phyloP scores from a whole-genome alignment of 495 filamentous ascomycete species.

The Tuber umbilicatum region DNA sequence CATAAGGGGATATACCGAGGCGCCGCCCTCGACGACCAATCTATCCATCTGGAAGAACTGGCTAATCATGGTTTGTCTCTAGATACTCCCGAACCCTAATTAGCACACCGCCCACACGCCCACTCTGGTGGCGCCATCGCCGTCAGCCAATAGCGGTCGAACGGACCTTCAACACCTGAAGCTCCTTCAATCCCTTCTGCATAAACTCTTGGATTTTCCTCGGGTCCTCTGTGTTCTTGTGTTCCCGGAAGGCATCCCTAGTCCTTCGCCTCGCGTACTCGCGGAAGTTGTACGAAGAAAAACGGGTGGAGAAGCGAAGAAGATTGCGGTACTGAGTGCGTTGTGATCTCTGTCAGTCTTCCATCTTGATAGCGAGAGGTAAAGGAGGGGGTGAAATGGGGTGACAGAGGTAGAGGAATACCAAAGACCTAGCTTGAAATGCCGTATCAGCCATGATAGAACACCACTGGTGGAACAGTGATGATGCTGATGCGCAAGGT shows the following conservation, averaged over 20 bases:
- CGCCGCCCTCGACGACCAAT: slow-evolving; percentile 77
- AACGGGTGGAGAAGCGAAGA: slow-evolving; percentile 76
- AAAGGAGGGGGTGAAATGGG: neutral
- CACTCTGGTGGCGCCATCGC: slow-evolving; percentile 5
- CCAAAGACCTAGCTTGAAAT: slow-evolving; percentile 32
- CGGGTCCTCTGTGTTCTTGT: slow-evolving; percentile 60
- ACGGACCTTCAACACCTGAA: slow-evolving; percentile 83
- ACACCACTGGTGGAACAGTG: neutral
- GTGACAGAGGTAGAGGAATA: slow-evolving; percentile 1
- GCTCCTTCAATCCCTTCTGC: slow-evolving; percentile 76
- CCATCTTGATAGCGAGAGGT: neutral
- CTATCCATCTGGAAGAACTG: slow-evolving; percentile 90
- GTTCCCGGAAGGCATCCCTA: slow-evolving; percentile 77
- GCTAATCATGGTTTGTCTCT: slow-evolving; percentile 92
- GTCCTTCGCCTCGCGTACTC: slow-evolving; percentile 91
- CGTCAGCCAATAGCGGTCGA: neutral
- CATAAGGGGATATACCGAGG: slow-evolving; percentile 21
- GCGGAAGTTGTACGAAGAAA: slow-evolving; percentile 92
- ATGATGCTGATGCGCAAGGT: neutral
- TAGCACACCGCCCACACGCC: slow-evolving; percentile 8
- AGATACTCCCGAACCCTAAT: slow-evolving; percentile 22
- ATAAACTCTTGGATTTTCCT: slow-evolving; percentile 78
- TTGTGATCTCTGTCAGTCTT: neutral
- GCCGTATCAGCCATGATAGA: slow-evolving; percentile 27
- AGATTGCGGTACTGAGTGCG: slow-evolving; percentile 75